Evolutionary conservation across 192 early-diverging fungal genomes (phyloP).

Genomic region (Coemansia sp.): DNA sequence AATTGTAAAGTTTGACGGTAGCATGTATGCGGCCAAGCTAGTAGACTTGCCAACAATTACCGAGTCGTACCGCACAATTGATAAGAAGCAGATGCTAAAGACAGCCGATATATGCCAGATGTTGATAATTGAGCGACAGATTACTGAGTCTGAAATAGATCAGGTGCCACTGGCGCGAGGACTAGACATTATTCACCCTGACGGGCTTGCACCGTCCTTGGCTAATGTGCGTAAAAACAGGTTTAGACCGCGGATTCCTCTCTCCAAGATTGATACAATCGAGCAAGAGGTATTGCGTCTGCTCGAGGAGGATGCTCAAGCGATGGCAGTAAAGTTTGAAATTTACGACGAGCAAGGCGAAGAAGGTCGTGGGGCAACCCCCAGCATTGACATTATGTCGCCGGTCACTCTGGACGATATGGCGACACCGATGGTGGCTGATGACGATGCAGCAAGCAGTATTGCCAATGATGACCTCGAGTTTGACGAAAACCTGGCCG

Average conservation of each 20-base stretch:
- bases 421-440: conserved; percentile 34
- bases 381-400: conserved; percentile 44
- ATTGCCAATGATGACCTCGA: conserved; percentile 46
- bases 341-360: conserved; percentile 32
- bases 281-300: conserved; percentile 41
- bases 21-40: conserved; percentile 20
- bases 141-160: conserved; percentile 8
- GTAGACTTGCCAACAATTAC: conserved; percentile 48
- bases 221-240: conserved; percentile 25
- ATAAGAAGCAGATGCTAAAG: conserved; percentile 47
- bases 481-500: conserved; percentile 45
- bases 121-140: conserved; percentile 25
- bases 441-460: conserved; percentile 43
- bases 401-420: conserved; percentile 43
- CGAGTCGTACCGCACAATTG: conserved; percentile 38
- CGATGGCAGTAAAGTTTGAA: conserved; percentile 42
- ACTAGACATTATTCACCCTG: conserved; percentile 24
- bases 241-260: conserved; percentile 33
- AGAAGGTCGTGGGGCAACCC: conserved; percentile 29
- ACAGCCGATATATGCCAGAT: conserved; percentile 52
- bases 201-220: conserved; percentile 35
- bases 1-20: conserved; percentile 18
- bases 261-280: conserved; percentile 27
- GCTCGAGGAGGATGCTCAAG: conserved; percentile 44
- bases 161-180: conserved; percentile 24